Evolutionary conservation across 169 alveolate species (phyloP).

Genomic region (Plasmodium yoelii): DNA sequence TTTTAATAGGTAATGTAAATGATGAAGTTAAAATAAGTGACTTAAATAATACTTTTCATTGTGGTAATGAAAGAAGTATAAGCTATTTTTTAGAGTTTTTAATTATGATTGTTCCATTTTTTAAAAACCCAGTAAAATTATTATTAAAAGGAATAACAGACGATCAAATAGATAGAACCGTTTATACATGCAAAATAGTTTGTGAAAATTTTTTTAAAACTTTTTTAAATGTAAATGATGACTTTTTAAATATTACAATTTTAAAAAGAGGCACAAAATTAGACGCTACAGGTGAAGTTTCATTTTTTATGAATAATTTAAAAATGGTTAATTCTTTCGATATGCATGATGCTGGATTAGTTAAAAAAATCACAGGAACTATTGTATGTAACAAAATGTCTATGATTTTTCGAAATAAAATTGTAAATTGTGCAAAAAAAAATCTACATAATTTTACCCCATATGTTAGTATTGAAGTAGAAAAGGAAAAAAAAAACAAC

Average conservation of each 20-base stretch:
- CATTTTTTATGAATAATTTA: slow-evolving; percentile 58
- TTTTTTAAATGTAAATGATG: slow-evolving; percentile 43
- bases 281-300: slow-evolving; percentile 65
- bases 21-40: slow-evolving; percentile 57
- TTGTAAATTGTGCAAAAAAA: slow-evolving; percentile 60
- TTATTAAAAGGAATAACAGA: slow-evolving; percentile 75
- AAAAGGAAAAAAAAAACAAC: slow-evolving; percentile 15
- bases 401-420: slow-evolving; percentile 55
- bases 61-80: slow-evolving; percentile 77
- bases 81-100: slow-evolving; percentile 66
- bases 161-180: slow-evolving; percentile 51
- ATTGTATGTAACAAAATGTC: slow-evolving; percentile 43
- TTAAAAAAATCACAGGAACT: slow-evolving; percentile 63
- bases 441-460: slow-evolving; percentile 55
- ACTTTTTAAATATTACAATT: slow-evolving; percentile 59
- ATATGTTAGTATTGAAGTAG: slow-evolving; percentile 31
- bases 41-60: slow-evolving; percentile 39
- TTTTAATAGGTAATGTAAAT: slow-evolving; percentile 63
- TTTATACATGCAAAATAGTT: slow-evolving; percentile 64
- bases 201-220: slow-evolving; percentile 72
- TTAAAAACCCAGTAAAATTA: slow-evolving; percentile 73
- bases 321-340: slow-evolving; percentile 56
- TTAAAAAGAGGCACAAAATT: slow-evolving; percentile 61
- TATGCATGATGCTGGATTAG: slow-evolving; percentile 52
- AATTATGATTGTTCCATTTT: slow-evolving; percentile 72